Conservation (phyloP, 257 asterid species). For the Solanum peruvianum region DNA sequence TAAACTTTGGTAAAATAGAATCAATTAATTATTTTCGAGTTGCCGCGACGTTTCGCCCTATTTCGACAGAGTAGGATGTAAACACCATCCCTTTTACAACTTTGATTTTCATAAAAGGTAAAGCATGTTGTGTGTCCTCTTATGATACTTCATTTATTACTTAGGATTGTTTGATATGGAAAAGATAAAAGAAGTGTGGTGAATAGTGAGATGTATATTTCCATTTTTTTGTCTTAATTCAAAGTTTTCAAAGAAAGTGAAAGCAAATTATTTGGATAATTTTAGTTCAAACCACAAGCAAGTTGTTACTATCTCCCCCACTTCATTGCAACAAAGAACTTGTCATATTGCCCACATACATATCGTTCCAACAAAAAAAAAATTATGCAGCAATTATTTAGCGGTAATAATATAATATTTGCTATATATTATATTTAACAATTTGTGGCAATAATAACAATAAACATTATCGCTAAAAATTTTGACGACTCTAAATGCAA, state of each 20-base stretch:
- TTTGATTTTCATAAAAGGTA: not conserved
- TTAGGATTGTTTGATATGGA: not conserved
- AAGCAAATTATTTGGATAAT: not conserved
- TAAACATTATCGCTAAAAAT: no score
- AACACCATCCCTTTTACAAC: not conserved
- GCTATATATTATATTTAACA: not conserved
- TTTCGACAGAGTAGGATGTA: no score
- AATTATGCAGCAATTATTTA: no score
- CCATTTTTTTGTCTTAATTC: not conserved
- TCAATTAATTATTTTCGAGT: no score
- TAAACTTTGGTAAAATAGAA: no score
- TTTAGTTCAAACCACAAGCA: not conserved
- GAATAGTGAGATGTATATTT: not conserved
- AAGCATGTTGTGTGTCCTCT: not conserved
- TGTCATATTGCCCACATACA: not conserved
- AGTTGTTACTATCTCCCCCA: not conserved
- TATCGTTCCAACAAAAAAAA: not conserved
- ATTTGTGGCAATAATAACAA: no score
- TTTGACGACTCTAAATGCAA: accelerated
- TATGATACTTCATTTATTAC: not conserved
- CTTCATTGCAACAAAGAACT: not conserved
- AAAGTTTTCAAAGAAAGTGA: not conserved
- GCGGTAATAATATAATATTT: no score
- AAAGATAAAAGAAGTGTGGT: not conserved
- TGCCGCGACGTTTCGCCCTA: no score